Conservation (phyloP, 2,329 filamentous ascomycete genomes). For the Apiospora saccharicola region DNA sequence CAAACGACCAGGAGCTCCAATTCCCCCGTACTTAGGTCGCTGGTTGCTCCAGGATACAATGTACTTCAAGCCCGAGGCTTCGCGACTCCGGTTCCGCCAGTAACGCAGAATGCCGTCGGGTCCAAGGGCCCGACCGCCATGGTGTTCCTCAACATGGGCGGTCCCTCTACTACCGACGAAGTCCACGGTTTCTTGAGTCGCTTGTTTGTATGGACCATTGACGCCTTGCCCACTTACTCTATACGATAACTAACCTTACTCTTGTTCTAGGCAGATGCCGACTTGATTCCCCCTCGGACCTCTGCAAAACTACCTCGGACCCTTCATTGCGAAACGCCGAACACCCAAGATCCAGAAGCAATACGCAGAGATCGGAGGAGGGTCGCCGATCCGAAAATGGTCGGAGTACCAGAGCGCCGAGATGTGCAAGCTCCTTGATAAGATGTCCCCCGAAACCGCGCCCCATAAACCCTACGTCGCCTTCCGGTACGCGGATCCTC, state of each 20-base stretch:
- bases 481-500: slow-evolving; percentile 90
- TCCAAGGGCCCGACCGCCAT: slow-evolving; percentile 90
- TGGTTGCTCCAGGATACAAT: slow-evolving; percentile 33
- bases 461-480: slow-evolving; percentile 98
- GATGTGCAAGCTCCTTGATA: slow-evolving; percentile 97
- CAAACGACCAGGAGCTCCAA: slow-evolving; percentile 36
- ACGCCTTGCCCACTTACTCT: slow-evolving; percentile 25
- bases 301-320: slow-evolving; percentile 88
- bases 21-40: slow-evolving; percentile 32
- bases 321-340: slow-evolving; percentile 82
- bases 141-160: slow-evolving; percentile 99
- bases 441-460: slow-evolving; percentile 88
- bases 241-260: slow-evolving; percentile 30
- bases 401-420: slow-evolving; percentile 91
- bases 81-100: slow-evolving; percentile 75
- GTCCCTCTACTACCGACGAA: slow-evolving; percentile 86
- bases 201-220: slow-evolving; percentile 75
- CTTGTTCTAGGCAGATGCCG: slow-evolving; percentile 76
- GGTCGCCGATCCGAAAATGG: slow-evolving; percentile 98
- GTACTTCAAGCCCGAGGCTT: slow-evolving; percentile 53
- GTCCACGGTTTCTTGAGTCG: slow-evolving; percentile 89
- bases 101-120: slow-evolving; percentile 77
- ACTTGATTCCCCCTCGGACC: slow-evolving; percentile 96
- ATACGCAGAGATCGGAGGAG: slow-evolving; percentile 93
- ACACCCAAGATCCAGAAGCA: slow-evolving; percentile 98